phyloP scores from a whole-genome alignment of 2,329 filamentous ascomycete species.

The Apiospora saccharicola region DNA sequence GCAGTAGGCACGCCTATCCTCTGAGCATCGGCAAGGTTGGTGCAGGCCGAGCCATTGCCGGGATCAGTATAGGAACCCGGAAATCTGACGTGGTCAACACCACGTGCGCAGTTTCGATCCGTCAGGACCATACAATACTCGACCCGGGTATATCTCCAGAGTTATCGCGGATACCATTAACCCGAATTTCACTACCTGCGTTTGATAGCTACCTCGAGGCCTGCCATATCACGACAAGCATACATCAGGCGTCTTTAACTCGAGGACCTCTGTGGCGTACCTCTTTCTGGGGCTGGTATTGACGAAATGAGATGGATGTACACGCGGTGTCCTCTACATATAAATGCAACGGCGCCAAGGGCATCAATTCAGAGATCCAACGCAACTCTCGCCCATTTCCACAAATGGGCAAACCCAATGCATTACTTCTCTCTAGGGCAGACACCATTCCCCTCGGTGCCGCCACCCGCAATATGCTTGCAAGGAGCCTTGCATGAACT shows the following conservation, averaged over 20 bases:
- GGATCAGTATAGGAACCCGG: neutral
- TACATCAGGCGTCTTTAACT: neutral
- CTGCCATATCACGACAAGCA: neutral
- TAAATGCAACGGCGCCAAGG: neutral
- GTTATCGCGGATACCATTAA: neutral
- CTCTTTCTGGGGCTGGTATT: neutral
- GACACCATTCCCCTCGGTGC: neutral
- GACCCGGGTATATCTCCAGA: no score
- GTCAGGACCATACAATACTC: neutral
- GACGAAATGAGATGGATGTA: neutral
- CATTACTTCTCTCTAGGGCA: neutral
- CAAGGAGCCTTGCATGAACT: neutral
- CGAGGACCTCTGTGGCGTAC: neutral
- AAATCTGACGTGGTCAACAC: neutral
- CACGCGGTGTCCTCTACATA: neutral
- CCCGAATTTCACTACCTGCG: neutral
- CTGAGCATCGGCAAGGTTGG: neutral
- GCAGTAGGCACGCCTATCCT: neutral
- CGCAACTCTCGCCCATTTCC: neutral
- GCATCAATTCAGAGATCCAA: neutral
- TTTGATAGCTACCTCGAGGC: neutral
- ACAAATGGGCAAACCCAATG: no score
- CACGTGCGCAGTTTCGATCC: neutral
- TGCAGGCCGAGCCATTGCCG: neutral
- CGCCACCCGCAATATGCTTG: neutral